Base-by-base conservation (phyloP, 345 rosid species). In the Bruguiera sexangula region DNA sequence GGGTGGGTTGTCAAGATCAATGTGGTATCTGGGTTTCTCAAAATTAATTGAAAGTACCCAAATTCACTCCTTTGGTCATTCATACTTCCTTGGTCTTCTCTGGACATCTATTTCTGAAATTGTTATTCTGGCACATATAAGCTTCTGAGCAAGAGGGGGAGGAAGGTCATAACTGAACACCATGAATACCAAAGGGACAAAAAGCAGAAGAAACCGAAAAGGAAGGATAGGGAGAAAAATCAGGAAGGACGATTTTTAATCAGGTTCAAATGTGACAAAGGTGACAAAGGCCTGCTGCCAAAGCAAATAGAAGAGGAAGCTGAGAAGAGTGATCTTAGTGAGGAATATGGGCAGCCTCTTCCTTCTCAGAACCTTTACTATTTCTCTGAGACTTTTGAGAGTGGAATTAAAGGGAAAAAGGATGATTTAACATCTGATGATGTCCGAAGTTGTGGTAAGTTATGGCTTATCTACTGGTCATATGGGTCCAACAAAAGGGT, bases 301-400 rank as follows among this genome's bases (percentile, higher is more conserved):
- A 67, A 69, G 60, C 46, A 39, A 21, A 16, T 63, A 6, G 70
- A 73, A 0, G 88, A 78, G 30, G 87, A 82, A 62, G 69, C 66
- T 8, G 89, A 85, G 54, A 87, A 78, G 80, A 88, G 95, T 82
- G 79, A 73, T n/a, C 69, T 90, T 55, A 83, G 93, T 0, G 84
- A 85, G 70, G 98, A 93, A 62, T 87, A 83, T 61, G 85, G 73
- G 9, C 82, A 67, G 24, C 88, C 92, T 20, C 76, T 80, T 27
- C 70, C 63, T 63, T 26, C 65, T 0, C 75, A 63, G 59, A 75
- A 59, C 15, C 73, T 36, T 6, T 78, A 83, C 4, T 80, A 75
- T 55, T 22, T 79, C 11, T 81, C 88, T 21, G 91, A 87, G 58
- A 81, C 84, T 15, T 79, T 73, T 16, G 77, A 80, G 54, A 82